Percentiles rank a stretch among this genome's conserved stretches.
Evolutionary conservation across 148 eudicot genomes (phyloP).

Genomic region (Tetragonia tetragonoides): DNA sequence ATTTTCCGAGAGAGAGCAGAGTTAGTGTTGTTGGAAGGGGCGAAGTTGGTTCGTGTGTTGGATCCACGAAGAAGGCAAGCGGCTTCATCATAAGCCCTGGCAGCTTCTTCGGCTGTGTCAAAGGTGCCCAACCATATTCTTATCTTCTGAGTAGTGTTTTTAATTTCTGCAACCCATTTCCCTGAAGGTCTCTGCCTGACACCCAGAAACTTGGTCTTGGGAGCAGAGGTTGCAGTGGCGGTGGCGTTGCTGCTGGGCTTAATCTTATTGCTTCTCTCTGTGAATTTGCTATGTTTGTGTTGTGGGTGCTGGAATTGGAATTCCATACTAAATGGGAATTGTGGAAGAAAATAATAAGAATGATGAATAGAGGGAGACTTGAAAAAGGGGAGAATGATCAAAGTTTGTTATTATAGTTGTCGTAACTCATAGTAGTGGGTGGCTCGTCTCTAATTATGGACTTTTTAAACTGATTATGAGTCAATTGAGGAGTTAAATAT

Average conservation of each 20-base stretch:
- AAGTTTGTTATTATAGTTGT: conserved; percentile 3
- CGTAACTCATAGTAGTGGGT: conserved; percentile 26
- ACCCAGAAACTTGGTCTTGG: conserved; percentile 41
- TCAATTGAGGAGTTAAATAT: conserved; percentile 20
- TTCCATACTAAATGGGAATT: conserved; percentile 25
- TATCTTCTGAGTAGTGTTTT: conserved; percentile 66
- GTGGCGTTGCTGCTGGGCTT: conserved; percentile 18
- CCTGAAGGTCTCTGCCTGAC: conserved; percentile 75
- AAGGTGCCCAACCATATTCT: conserved; percentile 74
- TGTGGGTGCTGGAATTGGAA: conserved; percentile 33
- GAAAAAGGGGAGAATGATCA: neutral
- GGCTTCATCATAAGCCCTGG: conserved; percentile 73
- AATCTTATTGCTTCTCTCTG: conserved; percentile 49
- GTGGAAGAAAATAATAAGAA: neutral
- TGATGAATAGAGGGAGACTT: neutral
- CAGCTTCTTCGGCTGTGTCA: conserved; percentile 68
- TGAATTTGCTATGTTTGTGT: conserved; percentile 22
- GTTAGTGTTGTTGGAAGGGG: conserved; percentile 8
- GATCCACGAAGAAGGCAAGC: conserved; percentile 64
- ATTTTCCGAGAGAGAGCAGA: conserved; percentile 53
- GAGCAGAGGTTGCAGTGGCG: too few species aligned
- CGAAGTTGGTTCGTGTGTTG: conserved; percentile 55
- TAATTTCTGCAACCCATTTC: conserved; percentile 73
- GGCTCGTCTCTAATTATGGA: neutral
- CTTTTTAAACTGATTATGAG: conserved; percentile 3